Base-by-base conservation (phyloP, 208 protist genomes). In the Leishmania lainsoni region DNA sequence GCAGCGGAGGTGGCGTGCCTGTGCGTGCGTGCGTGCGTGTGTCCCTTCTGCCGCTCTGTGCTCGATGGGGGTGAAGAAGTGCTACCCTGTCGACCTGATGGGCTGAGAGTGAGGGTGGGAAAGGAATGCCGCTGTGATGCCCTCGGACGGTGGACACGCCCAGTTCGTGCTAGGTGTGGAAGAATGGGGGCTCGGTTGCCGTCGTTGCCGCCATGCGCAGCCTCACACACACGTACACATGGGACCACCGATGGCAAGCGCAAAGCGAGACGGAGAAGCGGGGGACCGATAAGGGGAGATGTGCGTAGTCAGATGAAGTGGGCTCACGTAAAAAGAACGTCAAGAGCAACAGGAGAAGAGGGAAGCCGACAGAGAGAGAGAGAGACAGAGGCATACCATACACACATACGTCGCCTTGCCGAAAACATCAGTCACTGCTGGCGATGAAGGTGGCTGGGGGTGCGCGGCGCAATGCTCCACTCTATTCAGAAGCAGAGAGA, bases 1-100 rank as follows among this genome's bases (percentile, higher is more conserved):
- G 45, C 68, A 72, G 42, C 9, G 52, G 75, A 20, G 22, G 17
- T 26, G 9, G 66, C 49, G 22, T 20, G 39, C 5, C 22, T 80
- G 51, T 80, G 65, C 65, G 63, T 73, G 59, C 61, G 63, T 73
- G 59, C 61, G 63, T 63, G 26, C 73, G 45, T 63, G 77, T 80
- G 51, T 32, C 26, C 59, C 59, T 16, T 65, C 29, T 45, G 51
- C 14, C 48, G 2, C 26, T 71, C 58, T 78, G 52, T 26, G 61
- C 42, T 26, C 29, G 20, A 58, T 48, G 51, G 73, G 49, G 26
- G 51, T 16, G 54, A 14, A 1, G n/a, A 66, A 39, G 59, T 35
- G 59, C 42, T 51, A 42, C 14, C 8, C 22, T 72, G 22, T 72
- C 42, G 20, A 39, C 35, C n/a, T 17, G 14, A 70, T 70, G 6